These are phyloP conservation scores for Kwoniella sp. DNA, from an alignment of 768 basidiomycete species.

Conservation along the genomic window DNA sequence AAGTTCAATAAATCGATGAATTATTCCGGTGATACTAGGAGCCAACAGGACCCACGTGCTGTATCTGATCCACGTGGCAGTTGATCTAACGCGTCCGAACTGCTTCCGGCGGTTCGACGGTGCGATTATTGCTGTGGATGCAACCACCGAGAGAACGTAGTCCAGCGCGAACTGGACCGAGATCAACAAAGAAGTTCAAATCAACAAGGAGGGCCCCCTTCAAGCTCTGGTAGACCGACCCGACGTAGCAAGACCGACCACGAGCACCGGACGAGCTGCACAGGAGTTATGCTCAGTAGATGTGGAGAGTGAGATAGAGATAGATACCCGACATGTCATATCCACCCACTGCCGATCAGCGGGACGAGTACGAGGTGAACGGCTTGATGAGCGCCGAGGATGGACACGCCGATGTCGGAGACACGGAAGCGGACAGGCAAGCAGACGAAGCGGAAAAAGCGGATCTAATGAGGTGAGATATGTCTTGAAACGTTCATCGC, in stretches of 20 bases:
- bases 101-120: constrained; percentile 7
- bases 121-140: neutral
- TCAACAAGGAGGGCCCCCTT: no score
- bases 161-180: no score
- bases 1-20: neutral
- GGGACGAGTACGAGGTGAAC: constrained; percentile 15
- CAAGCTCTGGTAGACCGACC: neutral
- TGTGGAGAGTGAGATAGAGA: neutral
- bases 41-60: no score
- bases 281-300: neutral
- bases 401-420: neutral
- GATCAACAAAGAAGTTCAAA: no score
- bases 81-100: neutral
- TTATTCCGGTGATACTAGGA: neutral
- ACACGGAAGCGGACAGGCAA: neutral
- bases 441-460: constrained; percentile 23
- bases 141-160: neutral
- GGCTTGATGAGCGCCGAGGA: constrained; percentile 11
- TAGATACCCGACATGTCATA: constrained; percentile 34
- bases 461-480: constrained; percentile 33
- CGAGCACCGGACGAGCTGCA: neutral
- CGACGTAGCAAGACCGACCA: neutral
- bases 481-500: no score
- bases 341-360: constrained; percentile 23
- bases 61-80: no score